Evolutionary conservation across 2,329 filamentous ascomycete species (phyloP).

Genomic region (Verticillium nubilum): DNA sequence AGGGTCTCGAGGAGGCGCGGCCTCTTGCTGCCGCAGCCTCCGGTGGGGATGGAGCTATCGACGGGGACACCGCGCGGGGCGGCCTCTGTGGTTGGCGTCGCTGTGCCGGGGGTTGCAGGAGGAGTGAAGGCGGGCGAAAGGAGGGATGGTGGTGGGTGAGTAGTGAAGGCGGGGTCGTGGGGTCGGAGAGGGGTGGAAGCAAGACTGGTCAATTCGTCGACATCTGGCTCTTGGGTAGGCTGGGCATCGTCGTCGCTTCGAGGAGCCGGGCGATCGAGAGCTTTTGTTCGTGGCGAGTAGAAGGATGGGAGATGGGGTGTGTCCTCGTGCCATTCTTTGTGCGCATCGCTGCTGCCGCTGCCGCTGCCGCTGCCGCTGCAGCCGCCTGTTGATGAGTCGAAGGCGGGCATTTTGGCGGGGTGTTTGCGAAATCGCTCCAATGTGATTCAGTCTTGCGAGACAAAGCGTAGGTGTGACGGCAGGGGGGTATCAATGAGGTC

Average conservation of each 20-base stretch:
- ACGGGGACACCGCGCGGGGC: constrained; percentile 51
- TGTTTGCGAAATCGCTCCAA: not conserved
- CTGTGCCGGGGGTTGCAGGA: constrained; percentile 56
- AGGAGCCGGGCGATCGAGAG: constrained; percentile 14
- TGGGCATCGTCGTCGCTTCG: constrained; percentile 4
- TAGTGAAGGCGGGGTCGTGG: constrained; percentile 12
- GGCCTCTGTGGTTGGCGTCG: constrained; percentile 39
- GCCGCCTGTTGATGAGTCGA: constrained; percentile 16
- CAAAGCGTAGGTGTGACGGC: not conserved
- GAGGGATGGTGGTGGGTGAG: constrained; percentile 53
- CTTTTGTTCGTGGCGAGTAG: constrained; percentile 35
- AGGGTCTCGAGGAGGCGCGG: constrained; percentile 70
- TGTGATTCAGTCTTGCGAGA: not conserved
- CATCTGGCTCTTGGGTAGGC: constrained; percentile 7
- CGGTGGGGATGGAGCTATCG: constrained; percentile 51
- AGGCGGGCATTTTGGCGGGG: constrained; percentile 10
- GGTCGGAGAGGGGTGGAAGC: constrained; percentile 2
- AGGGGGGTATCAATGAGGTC: not conserved
- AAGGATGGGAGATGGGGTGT: constrained; percentile 37
- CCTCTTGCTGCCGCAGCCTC: constrained; percentile 56
- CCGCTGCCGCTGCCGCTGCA: not conserved
- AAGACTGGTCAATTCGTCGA: constrained; percentile 3
- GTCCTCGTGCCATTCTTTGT: constrained; percentile 22
- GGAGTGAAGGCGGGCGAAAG: constrained; percentile 84
- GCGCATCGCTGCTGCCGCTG: constrained; percentile 4